Base-by-base conservation (phyloP, 2,329 filamentous ascomycete species). In the Penicillium griseofulvum region DNA sequence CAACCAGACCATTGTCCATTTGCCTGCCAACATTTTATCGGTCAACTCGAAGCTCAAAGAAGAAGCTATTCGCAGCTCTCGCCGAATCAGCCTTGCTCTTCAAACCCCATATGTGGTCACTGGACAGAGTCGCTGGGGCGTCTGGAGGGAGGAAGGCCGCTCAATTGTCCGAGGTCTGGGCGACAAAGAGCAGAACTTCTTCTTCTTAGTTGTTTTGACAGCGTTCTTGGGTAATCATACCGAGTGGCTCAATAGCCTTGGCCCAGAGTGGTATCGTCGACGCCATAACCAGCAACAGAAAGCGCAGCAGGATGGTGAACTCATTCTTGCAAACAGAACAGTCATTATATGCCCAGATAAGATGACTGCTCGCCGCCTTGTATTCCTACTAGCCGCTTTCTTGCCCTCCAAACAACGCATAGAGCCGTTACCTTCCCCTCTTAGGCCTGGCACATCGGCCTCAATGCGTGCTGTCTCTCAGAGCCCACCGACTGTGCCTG, bases 71-170 rank as follows among this genome's bases (percentile, higher is more conserved):
- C 68, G 74, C 29, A 78, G 79, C 29, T 75, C 77, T 17, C 76
- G 78, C 52, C 76, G 83, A 39, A 78, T 85, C 14, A 76, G 79
- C 12, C 74, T 78, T 45, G 82, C 81, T 47, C 76, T 85, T 62
- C 78, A 80, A 57, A 82, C 82, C 31, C 82, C 81, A 16, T 77
- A 79, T 46, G 83, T 84, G 10, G 71, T 81, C 52, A 83, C 82
- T 3, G 83, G 83, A 4, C 82, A 85, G 61, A 81, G 80, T 48
- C 78, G 81, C 55, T 85, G 82, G 80, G 82, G 81, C 11, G 78
- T 84, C 11, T 85, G 83, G 83, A 78, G 82, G 52, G 82, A 85
- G 60, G 83, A 85, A 69, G 81, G 82, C 38, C 76, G 82, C 58
- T 83, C 80, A 69, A 79, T 85, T 39, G 78, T 79, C n/a, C 76